These are phyloP conservation scores for Thymus quinquecostatus DNA, from an alignment of 257 asterid genomes.

Conservation along the genomic window DNA sequence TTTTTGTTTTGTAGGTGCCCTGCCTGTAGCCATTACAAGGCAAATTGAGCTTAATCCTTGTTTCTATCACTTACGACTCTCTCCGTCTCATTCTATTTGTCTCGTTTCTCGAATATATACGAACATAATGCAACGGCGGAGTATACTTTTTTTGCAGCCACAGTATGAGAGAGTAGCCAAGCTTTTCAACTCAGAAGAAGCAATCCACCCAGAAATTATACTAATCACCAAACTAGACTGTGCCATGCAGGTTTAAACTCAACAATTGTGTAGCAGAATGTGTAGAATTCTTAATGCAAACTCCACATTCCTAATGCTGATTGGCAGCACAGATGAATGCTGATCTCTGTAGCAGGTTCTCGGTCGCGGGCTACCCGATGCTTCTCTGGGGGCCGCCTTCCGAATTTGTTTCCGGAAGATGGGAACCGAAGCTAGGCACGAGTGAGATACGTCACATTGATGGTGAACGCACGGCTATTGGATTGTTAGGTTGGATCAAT, in stretches of 20 bases:
- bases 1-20: slow-evolving; percentile 78
- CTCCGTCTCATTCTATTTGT: no score
- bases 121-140: no score
- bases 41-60: slow-evolving; percentile 25
- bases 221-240: slow-evolving; percentile 89
- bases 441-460: slow-evolving; percentile 56
- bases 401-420: slow-evolving; percentile 64
- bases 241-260: slow-evolving; percentile 66
- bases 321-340: slow-evolving; percentile 93
- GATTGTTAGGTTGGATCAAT: slow-evolving; percentile 74
- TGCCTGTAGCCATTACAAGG: slow-evolving; percentile 95
- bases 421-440: slow-evolving; percentile 64
- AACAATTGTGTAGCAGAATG: background rate
- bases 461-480: slow-evolving; percentile 64
- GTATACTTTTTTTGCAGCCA: slow-evolving; percentile 47
- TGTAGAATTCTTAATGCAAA: background rate
- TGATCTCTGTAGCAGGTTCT: slow-evolving; percentile 77
- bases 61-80: no score
- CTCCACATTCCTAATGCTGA: slow-evolving; percentile 17
- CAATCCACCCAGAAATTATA: slow-evolving; percentile 78
- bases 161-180: slow-evolving; percentile 88
- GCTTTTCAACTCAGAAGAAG: slow-evolving; percentile 83
- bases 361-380: slow-evolving; percentile 69
- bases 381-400: slow-evolving; percentile 86
- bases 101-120: no score